Base-by-base conservation (phyloP, 768 basidiomycete genomes). In the Cyclocybe aegerita region DNA sequence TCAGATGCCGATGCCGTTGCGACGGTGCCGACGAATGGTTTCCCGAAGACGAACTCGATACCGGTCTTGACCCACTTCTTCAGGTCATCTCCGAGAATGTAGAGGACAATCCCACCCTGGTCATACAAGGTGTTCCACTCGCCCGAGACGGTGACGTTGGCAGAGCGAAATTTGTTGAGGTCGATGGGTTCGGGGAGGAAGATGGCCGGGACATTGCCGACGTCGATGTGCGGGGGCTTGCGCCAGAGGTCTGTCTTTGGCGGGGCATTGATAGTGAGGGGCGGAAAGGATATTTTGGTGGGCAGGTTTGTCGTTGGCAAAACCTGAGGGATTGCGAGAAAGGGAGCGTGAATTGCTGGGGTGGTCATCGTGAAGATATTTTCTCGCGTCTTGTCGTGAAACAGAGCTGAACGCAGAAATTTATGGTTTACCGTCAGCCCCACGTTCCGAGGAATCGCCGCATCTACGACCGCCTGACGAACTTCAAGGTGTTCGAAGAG, bases 181-280 rank as follows among this genome's bases (percentile, higher is more conserved):
- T 65, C 58, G 52, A 66, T 64, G 9, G 67, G 64, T 4, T 51
- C 55, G 0, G 60, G 61, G 39, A 66, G 51, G 4, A 66, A 60
- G 52, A 65, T 52, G 30, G 60, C 63, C 7, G 67, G 65, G 10
- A 58, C 61, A 42, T 68, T 66, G 41, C 65, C 65, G 60, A 66
- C 58, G 49, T 68, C 62, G 29, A 61, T 62, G 36, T 45, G 11
- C 36, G 67, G 65, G 14, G 67, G 67, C 38, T 68, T 68, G 12
- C 67, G 60, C 67, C 67, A 68, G 50, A 68, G 60, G 57, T 68
- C 67, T 10, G 67, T 64, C n/a, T 59, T 58, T 31, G 67, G 64
- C 0, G 48, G 17, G 10, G 65, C 65, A 23, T 51, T 55, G 56
- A 66, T 60, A 11, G 51, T 65, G 32, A 60, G 43, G 9, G 56